These are phyloP conservation scores for Komagataella populi DNA, from an alignment of 805 yeast genomes.

Conservation along the genomic window DNA sequence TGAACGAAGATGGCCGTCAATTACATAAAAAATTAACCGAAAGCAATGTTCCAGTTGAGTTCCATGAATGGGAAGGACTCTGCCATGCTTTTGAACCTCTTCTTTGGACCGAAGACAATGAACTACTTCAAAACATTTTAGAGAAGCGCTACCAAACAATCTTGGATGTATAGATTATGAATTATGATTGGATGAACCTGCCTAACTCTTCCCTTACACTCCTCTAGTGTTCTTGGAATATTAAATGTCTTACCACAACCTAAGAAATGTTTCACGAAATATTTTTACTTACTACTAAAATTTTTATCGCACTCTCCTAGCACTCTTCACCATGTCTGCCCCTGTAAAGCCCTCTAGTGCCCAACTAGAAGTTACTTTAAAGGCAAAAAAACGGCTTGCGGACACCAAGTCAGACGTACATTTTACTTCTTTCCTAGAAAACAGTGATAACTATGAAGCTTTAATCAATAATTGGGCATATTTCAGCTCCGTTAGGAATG, in stretches of 20 bases:
- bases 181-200: background rate
- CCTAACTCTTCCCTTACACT: background rate
- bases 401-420: background rate
- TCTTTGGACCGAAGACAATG: background rate
- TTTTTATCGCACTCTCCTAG: background rate
- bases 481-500: constrained; percentile 35
- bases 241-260: no score
- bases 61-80: background rate
- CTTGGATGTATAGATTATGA: background rate
- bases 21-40: background rate
- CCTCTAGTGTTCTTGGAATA: no score
- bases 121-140: background rate
- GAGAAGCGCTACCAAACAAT: background rate
- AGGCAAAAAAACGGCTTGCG: background rate
- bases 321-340: background rate
- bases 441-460: constrained; percentile 13
- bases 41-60: background rate
- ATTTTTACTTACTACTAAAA: background rate
- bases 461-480: constrained; percentile 27
- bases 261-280: background rate
- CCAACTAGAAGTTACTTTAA: background rate
- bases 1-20: background rate
- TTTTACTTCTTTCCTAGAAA: background rate
- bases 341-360: background rate
- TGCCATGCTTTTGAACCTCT: background rate